A percentile compares a stretch with the other conserved stretches of the same genome.
Evolutionary conservation across 192 early-diverging fungal genomes (phyloP).

Genomic region (Oehlia diaphana): DNA sequence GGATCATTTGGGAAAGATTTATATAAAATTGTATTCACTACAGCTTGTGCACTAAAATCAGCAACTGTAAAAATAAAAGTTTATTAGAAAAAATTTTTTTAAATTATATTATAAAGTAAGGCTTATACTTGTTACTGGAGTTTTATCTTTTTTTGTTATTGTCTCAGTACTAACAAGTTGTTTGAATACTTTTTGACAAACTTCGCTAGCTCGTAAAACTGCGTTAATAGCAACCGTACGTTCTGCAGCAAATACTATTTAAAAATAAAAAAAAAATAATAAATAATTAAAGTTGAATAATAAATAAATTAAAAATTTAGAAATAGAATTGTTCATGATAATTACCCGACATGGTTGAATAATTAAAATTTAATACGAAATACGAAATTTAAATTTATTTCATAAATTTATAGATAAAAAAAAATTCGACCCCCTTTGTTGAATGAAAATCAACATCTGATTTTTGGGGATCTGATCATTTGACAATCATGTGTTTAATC

Average conservation of each 20-base stretch:
- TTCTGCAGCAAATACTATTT: constrained; percentile 61
- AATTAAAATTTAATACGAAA: no score
- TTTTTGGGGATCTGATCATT: no score
- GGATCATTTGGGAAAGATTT: constrained; percentile 82
- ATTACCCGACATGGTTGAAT: not conserved
- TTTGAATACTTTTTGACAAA: constrained; percentile 89
- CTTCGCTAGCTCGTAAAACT: constrained; percentile 82
- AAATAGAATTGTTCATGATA: not conserved
- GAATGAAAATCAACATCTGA: no score
- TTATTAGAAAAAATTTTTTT: not conserved
- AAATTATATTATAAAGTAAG: not conserved
- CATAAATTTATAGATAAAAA: no score
- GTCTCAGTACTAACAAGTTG: constrained; percentile 79
- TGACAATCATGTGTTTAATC: no score
- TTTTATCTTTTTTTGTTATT: constrained; percentile 91
- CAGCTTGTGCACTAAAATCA: constrained; percentile 94
- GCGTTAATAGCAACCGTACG: constrained; percentile 84
- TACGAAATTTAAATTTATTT: no score
- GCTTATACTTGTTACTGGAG: constrained; percentile 84
- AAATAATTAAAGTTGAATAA: no score
- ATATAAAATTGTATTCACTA: constrained; percentile 82
- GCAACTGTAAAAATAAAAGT: constrained; percentile 60
- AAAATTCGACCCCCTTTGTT: no score
- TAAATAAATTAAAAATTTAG: not conserved
- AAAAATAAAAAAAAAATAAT: constrained; percentile 5